Conservation (phyloP, 176 grass and related monocot genomes). For the Phragmites australis region DNA sequence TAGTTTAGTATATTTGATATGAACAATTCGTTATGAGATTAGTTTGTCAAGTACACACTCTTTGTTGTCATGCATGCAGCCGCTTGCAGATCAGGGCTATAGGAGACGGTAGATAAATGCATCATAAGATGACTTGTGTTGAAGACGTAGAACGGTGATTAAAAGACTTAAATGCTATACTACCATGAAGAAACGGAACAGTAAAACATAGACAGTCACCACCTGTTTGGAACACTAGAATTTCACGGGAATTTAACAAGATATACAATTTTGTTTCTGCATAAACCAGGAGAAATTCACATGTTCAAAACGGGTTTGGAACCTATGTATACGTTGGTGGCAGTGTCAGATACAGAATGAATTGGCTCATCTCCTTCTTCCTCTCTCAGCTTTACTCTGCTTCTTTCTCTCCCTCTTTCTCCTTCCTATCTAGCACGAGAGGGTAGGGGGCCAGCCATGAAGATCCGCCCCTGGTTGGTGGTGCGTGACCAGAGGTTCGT, state of each 20-base stretch:
- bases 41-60: constrained; percentile 18
- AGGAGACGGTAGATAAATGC: background rate
- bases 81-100: background rate
- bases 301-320: too few species aligned
- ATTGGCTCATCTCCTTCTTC: too few species aligned
- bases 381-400: too few species aligned
- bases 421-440: too few species aligned
- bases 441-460: too few species aligned
- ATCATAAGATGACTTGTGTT: background rate
- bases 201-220: background rate
- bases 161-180: background rate
- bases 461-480: too few species aligned
- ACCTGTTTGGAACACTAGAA: background rate
- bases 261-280: too few species aligned
- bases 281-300: too few species aligned
- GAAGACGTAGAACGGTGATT: background rate
- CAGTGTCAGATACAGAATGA: too few species aligned
- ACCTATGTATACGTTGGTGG: too few species aligned
- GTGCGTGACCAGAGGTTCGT: too few species aligned
- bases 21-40: constrained; percentile 40
- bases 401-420: too few species aligned
- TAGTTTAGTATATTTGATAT: background rate
- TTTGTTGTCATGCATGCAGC: constrained; percentile 33
- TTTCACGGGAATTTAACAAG: background rate
- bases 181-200: background rate